phyloP scores from a whole-genome alignment of 2,329 filamentous ascomycete species.

The Aspergillus udagawae region DNA sequence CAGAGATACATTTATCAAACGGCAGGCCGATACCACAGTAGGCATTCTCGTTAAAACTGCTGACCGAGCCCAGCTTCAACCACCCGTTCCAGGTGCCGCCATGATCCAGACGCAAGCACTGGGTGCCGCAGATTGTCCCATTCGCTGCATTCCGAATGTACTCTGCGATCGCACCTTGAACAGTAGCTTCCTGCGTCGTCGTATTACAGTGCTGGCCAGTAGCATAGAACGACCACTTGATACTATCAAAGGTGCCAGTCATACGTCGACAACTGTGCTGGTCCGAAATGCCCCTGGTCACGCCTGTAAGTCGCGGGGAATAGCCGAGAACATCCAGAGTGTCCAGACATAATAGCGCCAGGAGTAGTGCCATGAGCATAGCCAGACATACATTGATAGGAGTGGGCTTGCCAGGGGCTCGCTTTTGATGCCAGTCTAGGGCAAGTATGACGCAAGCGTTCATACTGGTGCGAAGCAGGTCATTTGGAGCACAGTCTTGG shows the following conservation, averaged over 20 bases:
- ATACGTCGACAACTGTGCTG: not conserved
- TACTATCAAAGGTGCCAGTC: not conserved
- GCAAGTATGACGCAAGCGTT: not conserved
- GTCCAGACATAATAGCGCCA: not conserved
- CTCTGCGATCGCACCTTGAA: not conserved
- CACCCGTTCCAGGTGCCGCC: constrained; percentile 2
- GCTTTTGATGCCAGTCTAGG: not conserved
- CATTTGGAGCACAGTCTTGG: not conserved
- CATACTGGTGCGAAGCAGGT: not conserved
- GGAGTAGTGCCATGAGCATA: not conserved
- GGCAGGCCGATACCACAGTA: not conserved
- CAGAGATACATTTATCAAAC: not conserved
- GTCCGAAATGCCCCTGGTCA: not conserved
- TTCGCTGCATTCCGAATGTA: constrained; percentile 1
- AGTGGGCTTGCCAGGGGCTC: not conserved
- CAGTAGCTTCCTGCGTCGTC: not conserved
- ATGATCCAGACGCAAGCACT: constrained; percentile 3
- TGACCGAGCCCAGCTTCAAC: not conserved
- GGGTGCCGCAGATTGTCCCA: not conserved
- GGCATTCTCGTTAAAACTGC: not conserved
- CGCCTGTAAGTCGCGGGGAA: not conserved
- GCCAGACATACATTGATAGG: not conserved
- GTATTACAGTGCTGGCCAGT: not conserved
- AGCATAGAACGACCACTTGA: not conserved
- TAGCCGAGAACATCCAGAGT: not conserved